Evolutionary conservation across 305 asterid genomes (phyloP), one percentile per base, ranked within the genome.

Genomic region (Fraxinus paxiana): DNA sequence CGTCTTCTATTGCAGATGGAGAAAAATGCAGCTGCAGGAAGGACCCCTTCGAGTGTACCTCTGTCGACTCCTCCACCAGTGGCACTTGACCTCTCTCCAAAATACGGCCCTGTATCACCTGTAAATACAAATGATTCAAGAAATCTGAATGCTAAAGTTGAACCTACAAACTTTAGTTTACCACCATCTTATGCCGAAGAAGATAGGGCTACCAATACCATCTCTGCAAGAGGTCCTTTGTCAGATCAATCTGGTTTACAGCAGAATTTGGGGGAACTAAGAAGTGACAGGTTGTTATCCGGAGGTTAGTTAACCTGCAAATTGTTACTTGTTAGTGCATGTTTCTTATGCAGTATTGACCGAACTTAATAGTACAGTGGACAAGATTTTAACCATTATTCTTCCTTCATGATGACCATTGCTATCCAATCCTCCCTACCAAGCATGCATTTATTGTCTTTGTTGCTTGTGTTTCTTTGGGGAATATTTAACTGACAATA

Each of bases 11-110:
- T 87, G 88, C 95, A 97, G 99, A 97, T 93, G 99, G 99, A 97
- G 90, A 94, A 88, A 88, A 94, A 92, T 86, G 95, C 98, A 0
- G 99, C 98, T 2, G 96, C 99, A 10, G 99, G 99, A 82, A 88
- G 95, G 90, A 97, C 98, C 4, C 97, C 98, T 51, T 85, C 99
- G 17, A 97, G 98, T 84, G 98, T 94, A 69, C 98, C 98, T 82
- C 81, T 97, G 77, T 82, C 99, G 77, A 97, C 98, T 71, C 99
- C 99, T 31, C 98, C 99, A 15, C 98, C 98, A 24, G 89, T 87
- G 30, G 85, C 94, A 2, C 87, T 93, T 71, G 92, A 93, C 89
- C 90, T 90, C 56, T 93, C 98, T 75, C 98, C 99, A 28, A 88
- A 87, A 88, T 86, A 83, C 28, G 95, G 97, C 34, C 83, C 94